Percentiles rank a stretch among this genome's conserved stretches.
These are phyloP conservation scores for Verticillium nubilum DNA, from an alignment of 2,329 filamentous ascomycete genomes.

Conservation along the genomic window DNA sequence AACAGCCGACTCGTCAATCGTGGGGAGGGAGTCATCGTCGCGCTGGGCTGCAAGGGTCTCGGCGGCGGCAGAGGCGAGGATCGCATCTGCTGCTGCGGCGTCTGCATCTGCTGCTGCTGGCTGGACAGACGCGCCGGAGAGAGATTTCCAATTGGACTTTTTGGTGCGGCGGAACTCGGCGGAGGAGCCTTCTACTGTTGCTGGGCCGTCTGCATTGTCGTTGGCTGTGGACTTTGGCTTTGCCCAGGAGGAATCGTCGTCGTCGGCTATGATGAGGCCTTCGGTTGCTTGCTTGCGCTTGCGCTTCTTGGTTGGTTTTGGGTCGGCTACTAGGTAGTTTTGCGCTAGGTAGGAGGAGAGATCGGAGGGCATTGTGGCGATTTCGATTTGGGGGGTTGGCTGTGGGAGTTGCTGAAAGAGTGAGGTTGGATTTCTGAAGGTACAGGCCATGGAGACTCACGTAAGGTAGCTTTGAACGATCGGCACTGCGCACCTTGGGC, in stretches of 20 bases:
- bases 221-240: conserved; percentile 29
- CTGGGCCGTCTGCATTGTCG: conserved; percentile 47
- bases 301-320: conserved; percentile 55
- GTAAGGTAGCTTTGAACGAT: background rate
- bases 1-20: conserved; percentile 39
- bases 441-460: background rate
- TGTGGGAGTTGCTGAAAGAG: background rate
- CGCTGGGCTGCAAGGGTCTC: conserved; percentile 52
- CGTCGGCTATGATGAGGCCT: conserved; percentile 60
- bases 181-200: conserved; percentile 43
- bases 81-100: conserved; percentile 69
- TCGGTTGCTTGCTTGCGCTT: conserved; percentile 51
- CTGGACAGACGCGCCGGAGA: conserved; percentile 27
- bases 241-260: conserved; percentile 52
- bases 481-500: background rate
- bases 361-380: conserved; percentile 44
- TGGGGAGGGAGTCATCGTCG: conserved; percentile 44
- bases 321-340: conserved; percentile 70
- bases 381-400: background rate
- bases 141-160: conserved; percentile 73
- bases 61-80: conserved; percentile 66
- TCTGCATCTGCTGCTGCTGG: conserved; percentile 30
- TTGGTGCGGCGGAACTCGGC: conserved; percentile 69
- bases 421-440: background rate
- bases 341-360: conserved; percentile 84